Conservation (phyloP, 495 filamentous ascomycete species). For the Neurospora sp. region DNA sequence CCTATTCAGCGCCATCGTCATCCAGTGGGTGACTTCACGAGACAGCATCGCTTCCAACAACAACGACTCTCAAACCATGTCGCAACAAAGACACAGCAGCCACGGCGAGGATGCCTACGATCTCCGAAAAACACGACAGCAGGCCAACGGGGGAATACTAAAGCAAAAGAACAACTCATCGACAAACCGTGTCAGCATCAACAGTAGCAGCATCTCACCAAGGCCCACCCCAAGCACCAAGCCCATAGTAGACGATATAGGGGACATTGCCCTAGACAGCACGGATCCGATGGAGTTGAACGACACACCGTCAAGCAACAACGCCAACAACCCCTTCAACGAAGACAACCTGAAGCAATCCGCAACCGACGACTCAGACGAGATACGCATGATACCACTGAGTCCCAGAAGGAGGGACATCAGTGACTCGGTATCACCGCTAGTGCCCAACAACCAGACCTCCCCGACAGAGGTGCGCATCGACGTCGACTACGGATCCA, state of each 20-base stretch:
- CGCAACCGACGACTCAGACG: background rate
- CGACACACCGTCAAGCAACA: constrained; percentile 3
- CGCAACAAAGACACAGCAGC: constrained; percentile 1
- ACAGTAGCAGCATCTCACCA: constrained; percentile 6
- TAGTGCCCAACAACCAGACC: background rate
- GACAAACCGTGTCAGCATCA: background rate
- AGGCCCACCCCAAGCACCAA: constrained; percentile 10
- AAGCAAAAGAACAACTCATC: background rate
- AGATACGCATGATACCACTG: background rate
- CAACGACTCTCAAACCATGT: constrained; percentile 9
- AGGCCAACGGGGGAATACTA: background rate
- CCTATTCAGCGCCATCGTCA: constrained; percentile 41
- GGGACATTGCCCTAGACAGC: constrained; percentile 11
- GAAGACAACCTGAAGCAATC: background rate
- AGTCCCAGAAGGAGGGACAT: background rate
- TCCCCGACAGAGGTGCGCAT: constrained; percentile 13
- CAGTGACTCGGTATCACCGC: background rate
- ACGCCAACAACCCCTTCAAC: constrained; percentile 4
- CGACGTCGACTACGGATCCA: constrained; percentile 14
- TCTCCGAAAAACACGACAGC: background rate
- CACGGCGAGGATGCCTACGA: constrained; percentile 11
- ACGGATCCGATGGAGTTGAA: background rate
- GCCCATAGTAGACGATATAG: constrained; percentile 12
- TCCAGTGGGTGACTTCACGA: constrained; percentile 45
- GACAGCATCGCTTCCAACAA: constrained; percentile 23